phyloP scores from a whole-genome alignment of 192 early-diverging fungal species.

The Fimicolochytrium jonesii region DNA sequence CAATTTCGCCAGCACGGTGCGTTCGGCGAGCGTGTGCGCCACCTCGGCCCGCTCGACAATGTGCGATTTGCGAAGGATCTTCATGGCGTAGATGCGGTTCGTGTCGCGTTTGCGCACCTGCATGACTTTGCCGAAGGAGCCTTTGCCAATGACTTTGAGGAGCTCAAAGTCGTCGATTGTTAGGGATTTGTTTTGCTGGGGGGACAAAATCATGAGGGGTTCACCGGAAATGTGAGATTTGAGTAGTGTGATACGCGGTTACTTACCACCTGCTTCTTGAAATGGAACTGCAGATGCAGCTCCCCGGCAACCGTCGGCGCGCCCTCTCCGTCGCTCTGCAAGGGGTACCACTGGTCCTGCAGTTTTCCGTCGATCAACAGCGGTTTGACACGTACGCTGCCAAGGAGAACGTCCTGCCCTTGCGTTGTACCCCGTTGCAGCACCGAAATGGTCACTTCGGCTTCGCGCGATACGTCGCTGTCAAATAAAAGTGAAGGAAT shows the following conservation, averaged over 20 bases:
- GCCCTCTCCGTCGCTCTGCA: slow-evolving; percentile 14
- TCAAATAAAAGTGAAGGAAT: background rate
- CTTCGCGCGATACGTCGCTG: slow-evolving; percentile 38
- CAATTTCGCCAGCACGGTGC: slow-evolving; percentile 84
- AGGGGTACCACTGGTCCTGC: slow-evolving; percentile 30
- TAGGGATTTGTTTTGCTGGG: slow-evolving; percentile 63
- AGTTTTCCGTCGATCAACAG: slow-evolving; percentile 27
- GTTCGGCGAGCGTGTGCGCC: slow-evolving; percentile 89
- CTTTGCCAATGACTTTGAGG: slow-evolving; percentile 94
- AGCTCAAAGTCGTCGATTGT: slow-evolving; percentile 89
- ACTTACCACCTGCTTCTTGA: slow-evolving; percentile 23
- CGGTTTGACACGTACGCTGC: slow-evolving; percentile 22
- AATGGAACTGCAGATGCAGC: slow-evolving; percentile 33
- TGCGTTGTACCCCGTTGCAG: slow-evolving; percentile 14
- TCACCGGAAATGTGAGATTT: too few species aligned
- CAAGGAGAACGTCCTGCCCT: slow-evolving; percentile 18
- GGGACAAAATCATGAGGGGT: background rate
- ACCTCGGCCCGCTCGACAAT: slow-evolving; percentile 92
- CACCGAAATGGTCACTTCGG: slow-evolving; percentile 28
- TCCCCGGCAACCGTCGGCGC: slow-evolving; percentile 17
- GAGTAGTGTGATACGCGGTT: background rate
- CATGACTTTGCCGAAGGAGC: slow-evolving; percentile 96
- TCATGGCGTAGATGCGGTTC: slow-evolving; percentile 94
- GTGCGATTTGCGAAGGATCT: slow-evolving; percentile 88
- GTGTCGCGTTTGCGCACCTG: slow-evolving; percentile 88